Evolutionary conservation across 176 grass and related monocot genomes (phyloP).

Genomic region (Aegilops longissima): DNA sequence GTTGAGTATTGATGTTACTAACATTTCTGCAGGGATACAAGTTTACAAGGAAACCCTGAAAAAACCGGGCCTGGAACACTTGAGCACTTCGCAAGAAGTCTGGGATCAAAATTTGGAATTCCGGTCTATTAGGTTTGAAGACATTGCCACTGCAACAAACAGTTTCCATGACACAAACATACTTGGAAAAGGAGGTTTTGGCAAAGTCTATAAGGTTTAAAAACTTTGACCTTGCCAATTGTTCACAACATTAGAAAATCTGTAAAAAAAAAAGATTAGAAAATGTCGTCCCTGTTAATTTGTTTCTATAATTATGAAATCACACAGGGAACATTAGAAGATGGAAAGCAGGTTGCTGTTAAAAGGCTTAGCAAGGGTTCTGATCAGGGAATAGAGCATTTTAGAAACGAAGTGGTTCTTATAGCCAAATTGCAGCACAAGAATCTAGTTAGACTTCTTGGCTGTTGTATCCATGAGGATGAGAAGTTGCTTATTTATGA

Average conservation of each 20-base stretch:
- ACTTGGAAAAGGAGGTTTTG: slow-evolving; percentile 19
- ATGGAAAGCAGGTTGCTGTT: slow-evolving; percentile 53
- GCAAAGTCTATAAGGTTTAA: slow-evolving; percentile 17
- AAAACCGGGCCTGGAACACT: not conserved
- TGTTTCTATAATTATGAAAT: not conserved
- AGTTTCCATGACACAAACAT: not conserved
- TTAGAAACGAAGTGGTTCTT: slow-evolving; percentile 63
- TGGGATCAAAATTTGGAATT: slow-evolving; percentile 12
- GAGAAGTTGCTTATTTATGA: slow-evolving; percentile 66
- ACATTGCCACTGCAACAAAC: not conserved
- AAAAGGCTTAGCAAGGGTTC: slow-evolving; percentile 52
- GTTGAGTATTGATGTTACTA: not conserved
- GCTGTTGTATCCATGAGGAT: slow-evolving; percentile 48
- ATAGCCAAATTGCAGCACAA: slow-evolving; percentile 65
- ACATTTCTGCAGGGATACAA: not conserved
- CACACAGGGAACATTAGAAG: slow-evolving; percentile 36
- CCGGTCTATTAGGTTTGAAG: not conserved
- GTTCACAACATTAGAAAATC: not conserved
- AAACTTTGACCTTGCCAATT: not conserved
- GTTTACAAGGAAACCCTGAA: not conserved
- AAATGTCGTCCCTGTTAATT: not conserved
- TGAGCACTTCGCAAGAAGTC: not conserved
- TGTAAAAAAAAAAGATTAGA: not conserved
- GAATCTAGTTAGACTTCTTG: slow-evolving; percentile 57
- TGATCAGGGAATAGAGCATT: slow-evolving; percentile 44